phyloP scores from a whole-genome alignment of 2,329 filamentous ascomycete species.

The Apiospora rasikravindrae region DNA sequence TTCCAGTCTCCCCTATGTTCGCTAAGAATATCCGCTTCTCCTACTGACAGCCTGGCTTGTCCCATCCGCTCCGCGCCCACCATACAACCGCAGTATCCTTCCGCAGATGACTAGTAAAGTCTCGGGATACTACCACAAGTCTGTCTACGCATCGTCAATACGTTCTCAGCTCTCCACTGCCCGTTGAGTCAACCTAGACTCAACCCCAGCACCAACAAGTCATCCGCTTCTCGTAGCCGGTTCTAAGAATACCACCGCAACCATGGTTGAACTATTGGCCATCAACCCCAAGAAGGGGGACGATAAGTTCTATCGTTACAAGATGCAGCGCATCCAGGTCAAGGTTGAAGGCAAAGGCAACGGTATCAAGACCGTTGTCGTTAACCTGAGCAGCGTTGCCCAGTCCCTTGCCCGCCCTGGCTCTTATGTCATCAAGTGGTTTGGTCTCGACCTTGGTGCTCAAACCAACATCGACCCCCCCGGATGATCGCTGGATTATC shows the following conservation, averaged over 20 bases:
- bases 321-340: conserved; percentile 98
- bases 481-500: conserved; percentile 99
- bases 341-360: conserved; percentile 99
- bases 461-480: conserved; percentile 98
- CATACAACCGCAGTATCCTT: conserved; percentile 12
- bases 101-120: conserved; percentile 23
- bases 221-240: neutral
- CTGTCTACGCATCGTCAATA: conserved; percentile 13
- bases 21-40: conserved; percentile 56
- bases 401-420: conserved; percentile 90
- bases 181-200: conserved; percentile 12
- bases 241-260: conserved; percentile 55
- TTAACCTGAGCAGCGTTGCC: conserved; percentile 94
- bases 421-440: conserved; percentile 98
- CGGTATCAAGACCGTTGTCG: conserved; percentile 98
- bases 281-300: conserved; percentile 98
- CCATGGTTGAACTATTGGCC: conserved; percentile 74
- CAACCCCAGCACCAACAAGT: conserved; percentile 2
- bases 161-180: neutral
- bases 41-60: conserved; percentile 55
- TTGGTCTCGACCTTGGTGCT: conserved; percentile 97
- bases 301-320: conserved; percentile 99
- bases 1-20: conserved; percentile 61
- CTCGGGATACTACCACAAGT: neutral
- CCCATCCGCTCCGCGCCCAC: conserved; percentile 25